Evolutionary conservation across 192 early-diverging fungal genomes (phyloP).

Genomic region (Coemansia furcata): DNA sequence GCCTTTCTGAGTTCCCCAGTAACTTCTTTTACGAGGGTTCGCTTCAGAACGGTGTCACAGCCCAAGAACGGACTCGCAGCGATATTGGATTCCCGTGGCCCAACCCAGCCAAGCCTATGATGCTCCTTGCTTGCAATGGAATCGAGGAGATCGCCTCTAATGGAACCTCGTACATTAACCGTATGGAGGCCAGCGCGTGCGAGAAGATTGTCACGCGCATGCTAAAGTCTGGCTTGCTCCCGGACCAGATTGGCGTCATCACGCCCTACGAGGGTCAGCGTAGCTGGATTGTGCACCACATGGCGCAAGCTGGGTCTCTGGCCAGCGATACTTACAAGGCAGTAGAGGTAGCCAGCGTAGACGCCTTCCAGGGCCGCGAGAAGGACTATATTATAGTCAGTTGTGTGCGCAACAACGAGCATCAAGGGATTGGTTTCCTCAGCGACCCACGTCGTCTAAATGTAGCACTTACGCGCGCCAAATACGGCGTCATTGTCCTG

Average conservation of each 20-base stretch:
- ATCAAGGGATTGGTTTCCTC: slow-evolving; percentile 93
- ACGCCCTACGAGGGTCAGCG: slow-evolving; percentile 99
- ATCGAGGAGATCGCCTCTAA: slow-evolving; percentile 96
- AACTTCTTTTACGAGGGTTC: slow-evolving; percentile 99
- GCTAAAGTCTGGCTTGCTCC: slow-evolving; percentile 79
- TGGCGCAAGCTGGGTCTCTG: slow-evolving; percentile 90
- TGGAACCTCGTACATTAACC: slow-evolving; percentile 97
- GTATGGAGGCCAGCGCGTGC: slow-evolving; percentile 93
- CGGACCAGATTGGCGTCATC: slow-evolving; percentile 94
- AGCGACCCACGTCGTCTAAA: slow-evolving; percentile 90
- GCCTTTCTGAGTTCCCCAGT: slow-evolving; percentile 96
- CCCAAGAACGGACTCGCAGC: slow-evolving; percentile 82
- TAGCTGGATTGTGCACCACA: slow-evolving; percentile 91
- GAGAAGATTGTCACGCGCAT: slow-evolving; percentile 97
- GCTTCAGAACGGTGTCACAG: slow-evolving; percentile 94
- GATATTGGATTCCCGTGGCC: slow-evolving; percentile 98
- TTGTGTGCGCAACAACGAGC: slow-evolving; percentile 96
- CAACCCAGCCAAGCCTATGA: slow-evolving; percentile 87
- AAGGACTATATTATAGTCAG: slow-evolving; percentile 99
- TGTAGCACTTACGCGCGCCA: slow-evolving; percentile 87
- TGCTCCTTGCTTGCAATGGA: slow-evolving; percentile 90
- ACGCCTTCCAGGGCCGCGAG: slow-evolving; percentile 99
- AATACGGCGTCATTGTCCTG: slow-evolving; percentile 90
- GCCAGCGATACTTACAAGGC: slow-evolving; percentile 96
- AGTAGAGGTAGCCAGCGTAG: slow-evolving; percentile 97